Percentiles rank a stretch among this genome's conserved stretches.
phyloP scores from a whole-genome alignment of 495 filamentous ascomycete species.

The Aeminium ludgeri region DNA sequence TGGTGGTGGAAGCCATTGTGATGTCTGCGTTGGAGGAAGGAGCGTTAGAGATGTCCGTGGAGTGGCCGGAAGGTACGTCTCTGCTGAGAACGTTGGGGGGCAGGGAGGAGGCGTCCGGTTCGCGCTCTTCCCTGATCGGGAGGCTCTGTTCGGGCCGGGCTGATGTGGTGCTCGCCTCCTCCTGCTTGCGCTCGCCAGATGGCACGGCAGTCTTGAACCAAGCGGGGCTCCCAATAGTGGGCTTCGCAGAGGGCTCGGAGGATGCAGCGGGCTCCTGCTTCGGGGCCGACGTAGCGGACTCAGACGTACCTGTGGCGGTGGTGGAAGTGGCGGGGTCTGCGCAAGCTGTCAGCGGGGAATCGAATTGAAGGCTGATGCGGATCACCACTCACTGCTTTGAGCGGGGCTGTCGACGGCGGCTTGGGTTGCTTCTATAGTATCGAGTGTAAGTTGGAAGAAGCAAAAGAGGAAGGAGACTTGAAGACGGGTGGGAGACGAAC shows the following conservation, averaged over 20 bases:
- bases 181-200: conserved; percentile 1
- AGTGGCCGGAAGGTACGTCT: not conserved
- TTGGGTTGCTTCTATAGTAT: not conserved
- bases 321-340: not conserved
- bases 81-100: not conserved
- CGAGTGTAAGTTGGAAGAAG: not conserved
- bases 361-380: not conserved
- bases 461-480: not conserved
- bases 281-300: not conserved
- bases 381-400: not conserved
- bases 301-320: conserved; percentile 11
- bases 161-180: not conserved
- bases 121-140: not conserved
- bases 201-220: conserved; percentile 6
- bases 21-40: not conserved
- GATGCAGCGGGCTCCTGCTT: not conserved
- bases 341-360: not conserved
- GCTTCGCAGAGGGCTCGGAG: not conserved
- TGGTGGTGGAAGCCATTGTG: not conserved
- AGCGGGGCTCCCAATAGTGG: conserved; percentile 2
- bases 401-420: not conserved
- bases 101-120: not conserved
- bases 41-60: not conserved
- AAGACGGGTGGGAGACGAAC: not conserved
- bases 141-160: too few relatives aligned